A percentile compares a stretch with the other conserved stretches of the same genome.
Conservation (phyloP, 352 stramenopile species). For the Pythium sukuiense region DNA sequence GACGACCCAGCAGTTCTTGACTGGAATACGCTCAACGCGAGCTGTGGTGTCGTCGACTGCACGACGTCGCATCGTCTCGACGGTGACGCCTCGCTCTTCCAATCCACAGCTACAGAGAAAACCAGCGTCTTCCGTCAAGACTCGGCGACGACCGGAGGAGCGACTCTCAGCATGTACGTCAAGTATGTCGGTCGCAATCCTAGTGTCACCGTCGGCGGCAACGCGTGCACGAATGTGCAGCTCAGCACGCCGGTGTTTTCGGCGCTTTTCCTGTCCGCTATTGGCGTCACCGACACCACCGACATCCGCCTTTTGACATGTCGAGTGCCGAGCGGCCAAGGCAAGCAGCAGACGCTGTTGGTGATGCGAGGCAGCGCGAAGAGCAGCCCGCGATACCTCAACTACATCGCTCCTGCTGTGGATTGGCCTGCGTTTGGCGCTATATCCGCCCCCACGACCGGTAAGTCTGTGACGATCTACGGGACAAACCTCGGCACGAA, state of each 20-base stretch:
- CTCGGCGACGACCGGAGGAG: conserved; percentile 43
- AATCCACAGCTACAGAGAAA: conserved; percentile 26
- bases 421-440: conserved; percentile 41
- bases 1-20: conserved; percentile 55
- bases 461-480: conserved; percentile 42
- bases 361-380: conserved; percentile 34
- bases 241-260: conserved; percentile 30
- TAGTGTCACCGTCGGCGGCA: conserved; percentile 33
- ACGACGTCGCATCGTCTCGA: conserved; percentile 49
- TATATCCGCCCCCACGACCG: conserved; percentile 34
- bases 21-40: conserved; percentile 51
- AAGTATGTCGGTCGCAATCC: conserved; percentile 56
- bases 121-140: conserved; percentile 36
- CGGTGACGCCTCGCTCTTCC: conserved; percentile 44
- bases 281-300: conserved; percentile 25
- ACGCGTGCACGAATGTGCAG: conserved; percentile 34
- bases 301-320: conserved; percentile 47
- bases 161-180: conserved; percentile 47
- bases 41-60: conserved; percentile 42
- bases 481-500: conserved; percentile 59
- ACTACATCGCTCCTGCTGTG: conserved; percentile 48
- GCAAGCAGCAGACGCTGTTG: conserved; percentile 37
- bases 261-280: conserved; percentile 21
- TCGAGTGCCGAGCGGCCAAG: conserved; percentile 46
- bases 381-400: conserved; percentile 49